Percentiles rank a stretch among this genome's conserved stretches.
Conservation (phyloP, 805 yeast species). For the Monosporozyma aerobia region DNA sequence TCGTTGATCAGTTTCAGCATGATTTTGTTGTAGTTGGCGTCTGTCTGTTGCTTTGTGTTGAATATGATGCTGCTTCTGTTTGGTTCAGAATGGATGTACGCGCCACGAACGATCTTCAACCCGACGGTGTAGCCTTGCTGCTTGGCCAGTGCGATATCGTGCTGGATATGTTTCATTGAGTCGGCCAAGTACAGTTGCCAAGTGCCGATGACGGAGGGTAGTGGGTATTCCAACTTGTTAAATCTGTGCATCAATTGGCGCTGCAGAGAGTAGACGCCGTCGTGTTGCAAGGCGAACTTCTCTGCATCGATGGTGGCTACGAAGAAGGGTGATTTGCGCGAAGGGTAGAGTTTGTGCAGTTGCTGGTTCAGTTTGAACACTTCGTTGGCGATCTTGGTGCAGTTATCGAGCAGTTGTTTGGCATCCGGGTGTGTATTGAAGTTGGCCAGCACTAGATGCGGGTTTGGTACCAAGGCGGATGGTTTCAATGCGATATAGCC, state of each 20-base stretch:
- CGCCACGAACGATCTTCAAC: slow-evolving; percentile 88
- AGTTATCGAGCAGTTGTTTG: slow-evolving; percentile 52
- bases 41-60: slow-evolving; percentile 72
- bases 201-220: slow-evolving; percentile 72
- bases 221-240: slow-evolving; percentile 32
- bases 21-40: slow-evolving; percentile 62
- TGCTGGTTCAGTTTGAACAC: slow-evolving; percentile 43
- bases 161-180: slow-evolving; percentile 48
- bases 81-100: slow-evolving; percentile 85
- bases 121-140: slow-evolving; percentile 63
- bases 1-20: slow-evolving; percentile 52
- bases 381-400: slow-evolving; percentile 52
- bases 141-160: slow-evolving; percentile 58
- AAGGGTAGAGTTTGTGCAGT: slow-evolving; percentile 45
- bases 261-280: slow-evolving; percentile 84
- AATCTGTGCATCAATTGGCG: slow-evolving; percentile 66
- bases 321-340: slow-evolving; percentile 61
- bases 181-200: slow-evolving; percentile 84
- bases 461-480: slow-evolving; percentile 74
- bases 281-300: slow-evolving; percentile 70
- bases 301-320: slow-evolving; percentile 87
- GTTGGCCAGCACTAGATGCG: slow-evolving; percentile 61
- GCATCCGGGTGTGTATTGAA: slow-evolving; percentile 39
- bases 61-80: slow-evolving; percentile 60
- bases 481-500: slow-evolving; percentile 93